Conservation (phyloP, 1,284 basidiomycete genomes). For the Hemileccinum hortonii region DNA sequence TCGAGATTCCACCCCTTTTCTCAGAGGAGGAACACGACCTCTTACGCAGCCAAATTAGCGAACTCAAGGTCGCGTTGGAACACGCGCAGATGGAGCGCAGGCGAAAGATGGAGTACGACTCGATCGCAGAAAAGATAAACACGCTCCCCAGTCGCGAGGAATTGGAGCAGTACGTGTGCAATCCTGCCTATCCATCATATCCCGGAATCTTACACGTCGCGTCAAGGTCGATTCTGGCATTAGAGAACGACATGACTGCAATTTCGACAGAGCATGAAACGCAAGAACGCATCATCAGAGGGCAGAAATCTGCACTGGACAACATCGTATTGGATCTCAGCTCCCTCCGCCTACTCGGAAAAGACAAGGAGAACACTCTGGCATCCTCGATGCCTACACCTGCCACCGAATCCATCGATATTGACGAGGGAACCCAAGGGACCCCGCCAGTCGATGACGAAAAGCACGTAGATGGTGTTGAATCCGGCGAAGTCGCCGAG, state of each 20-base stretch:
- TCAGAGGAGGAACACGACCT: slow-evolving; percentile 68
- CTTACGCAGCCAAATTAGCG: slow-evolving; percentile 66
- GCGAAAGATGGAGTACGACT: slow-evolving; percentile 81
- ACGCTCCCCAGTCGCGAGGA: slow-evolving; percentile 73
- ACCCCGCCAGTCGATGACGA: slow-evolving; percentile 38
- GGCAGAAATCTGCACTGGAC: slow-evolving; percentile 67
- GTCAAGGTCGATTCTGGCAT: slow-evolving; percentile 58
- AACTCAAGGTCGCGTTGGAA: slow-evolving; percentile 70
- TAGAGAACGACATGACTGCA: slow-evolving; percentile 75
- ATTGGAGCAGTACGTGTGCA: slow-evolving; percentile 59
- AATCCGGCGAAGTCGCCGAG: slow-evolving; percentile 38
- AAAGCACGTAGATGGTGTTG: slow-evolving; percentile 39
- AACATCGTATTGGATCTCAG: slow-evolving; percentile 60
- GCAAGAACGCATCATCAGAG: slow-evolving; percentile 62
- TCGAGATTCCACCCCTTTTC: background rate
- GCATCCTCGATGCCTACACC: slow-evolving; percentile 49
- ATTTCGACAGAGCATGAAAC: slow-evolving; percentile 72
- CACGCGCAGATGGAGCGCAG: slow-evolving; percentile 71
- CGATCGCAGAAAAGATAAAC: slow-evolving; percentile 77
- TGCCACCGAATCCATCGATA: slow-evolving; percentile 40
- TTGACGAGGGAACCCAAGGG: slow-evolving; percentile 26
- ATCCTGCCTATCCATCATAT: background rate
- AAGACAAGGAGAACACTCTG: slow-evolving; percentile 51
- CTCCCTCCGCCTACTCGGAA: slow-evolving; percentile 62
- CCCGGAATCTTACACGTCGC: background rate